Base-by-base conservation (phyloP, 2,329 filamentous ascomycete species). In the Fusarium siculi region DNA sequence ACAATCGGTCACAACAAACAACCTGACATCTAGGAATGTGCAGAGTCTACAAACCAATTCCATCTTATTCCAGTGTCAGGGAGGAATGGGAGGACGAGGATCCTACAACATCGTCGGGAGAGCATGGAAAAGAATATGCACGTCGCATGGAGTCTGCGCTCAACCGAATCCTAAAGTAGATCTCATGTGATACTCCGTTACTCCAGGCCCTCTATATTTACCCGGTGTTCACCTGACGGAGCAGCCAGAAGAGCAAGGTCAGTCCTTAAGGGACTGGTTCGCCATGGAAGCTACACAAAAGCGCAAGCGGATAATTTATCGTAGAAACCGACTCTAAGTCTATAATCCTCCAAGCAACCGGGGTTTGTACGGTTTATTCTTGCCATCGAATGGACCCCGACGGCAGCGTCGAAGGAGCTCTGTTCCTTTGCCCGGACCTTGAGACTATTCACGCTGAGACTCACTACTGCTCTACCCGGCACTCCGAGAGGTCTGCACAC, bases 381-480 rank as follows among this genome's bases (percentile, higher is more conserved):
- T 23, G n/a, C 15, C 9, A 12, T 16, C 9, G 5, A 42, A 16
- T 12, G 15, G n/a, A 6, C n/a, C 40, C 14, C 5, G n/a, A 42
- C 9, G 9, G 21, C 40, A 23, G n/a, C 40, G 9, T 42, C 9
- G n/a, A 23, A 23, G 14, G 40, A 23, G 16, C n/a, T 9, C 21
- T 42, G n/a, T 23, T 42, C 15, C 4, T 7, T 4, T 42, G 40
- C 0, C 14, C 9, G 1, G 21, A 42, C 4, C 9, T 42, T 0
- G n/a, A 42, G 0, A 42, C 40, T 0, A 16, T 23, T 1, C 14
- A 23, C 9, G 6, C n/a, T 15, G 40, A 42, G 21, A 42, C 40
- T 42, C 16, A 9, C 39, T 42, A 32, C 30, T 32, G 30, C 30
- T 32, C 30, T 14, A 32, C 30, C 30, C 14, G 9, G 16, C n/a